Evolutionary conservation across 352 stramenopile species (phyloP).

Genomic region (Globisporangium irregulare): DNA sequence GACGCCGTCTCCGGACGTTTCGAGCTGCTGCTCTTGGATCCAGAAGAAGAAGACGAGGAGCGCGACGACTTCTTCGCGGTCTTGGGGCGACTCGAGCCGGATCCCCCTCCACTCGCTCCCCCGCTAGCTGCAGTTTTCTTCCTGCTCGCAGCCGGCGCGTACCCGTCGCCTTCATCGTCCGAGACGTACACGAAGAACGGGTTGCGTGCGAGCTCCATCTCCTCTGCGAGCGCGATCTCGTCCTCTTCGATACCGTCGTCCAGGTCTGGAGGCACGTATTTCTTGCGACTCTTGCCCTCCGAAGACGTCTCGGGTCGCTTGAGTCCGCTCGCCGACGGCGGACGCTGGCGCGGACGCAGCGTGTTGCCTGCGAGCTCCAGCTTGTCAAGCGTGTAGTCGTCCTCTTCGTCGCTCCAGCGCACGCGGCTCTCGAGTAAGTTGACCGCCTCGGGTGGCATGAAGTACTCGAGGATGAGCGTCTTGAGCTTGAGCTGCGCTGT

Average conservation of each 20-base stretch:
- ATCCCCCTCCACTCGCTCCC: background rate
- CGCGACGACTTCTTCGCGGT: conserved; percentile 53
- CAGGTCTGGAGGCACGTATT: conserved; percentile 28
- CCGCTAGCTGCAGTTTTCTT: conserved; percentile 28
- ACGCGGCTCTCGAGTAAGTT: conserved; percentile 55
- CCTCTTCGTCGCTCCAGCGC: conserved; percentile 73
- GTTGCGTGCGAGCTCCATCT: conserved; percentile 68
- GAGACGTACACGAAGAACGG: conserved; percentile 85
- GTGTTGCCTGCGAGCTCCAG: conserved; percentile 77
- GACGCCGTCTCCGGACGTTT: conserved; percentile 59
- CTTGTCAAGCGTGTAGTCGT: conserved; percentile 66
- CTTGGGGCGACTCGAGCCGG: conserved; percentile 35
- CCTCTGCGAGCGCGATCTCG: conserved; percentile 60
- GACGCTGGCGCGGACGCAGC: conserved; percentile 52
- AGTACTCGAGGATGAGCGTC: conserved; percentile 91
- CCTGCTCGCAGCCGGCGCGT: conserved; percentile 54
- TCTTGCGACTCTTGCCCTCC: conserved; percentile 49
- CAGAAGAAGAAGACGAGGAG: conserved; percentile 29
- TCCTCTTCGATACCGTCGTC: conserved; percentile 46
- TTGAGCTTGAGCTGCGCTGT: conserved; percentile 96
- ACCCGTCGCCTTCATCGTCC: conserved; percentile 77
- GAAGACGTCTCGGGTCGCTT: conserved; percentile 70
- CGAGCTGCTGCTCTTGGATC: conserved; percentile 28
- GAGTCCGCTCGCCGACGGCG: conserved; percentile 65
- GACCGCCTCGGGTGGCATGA: conserved; percentile 74